These are phyloP conservation scores for Dionaea muscipula DNA, from an alignment of 179 eudicot species.

Conservation along the genomic window DNA sequence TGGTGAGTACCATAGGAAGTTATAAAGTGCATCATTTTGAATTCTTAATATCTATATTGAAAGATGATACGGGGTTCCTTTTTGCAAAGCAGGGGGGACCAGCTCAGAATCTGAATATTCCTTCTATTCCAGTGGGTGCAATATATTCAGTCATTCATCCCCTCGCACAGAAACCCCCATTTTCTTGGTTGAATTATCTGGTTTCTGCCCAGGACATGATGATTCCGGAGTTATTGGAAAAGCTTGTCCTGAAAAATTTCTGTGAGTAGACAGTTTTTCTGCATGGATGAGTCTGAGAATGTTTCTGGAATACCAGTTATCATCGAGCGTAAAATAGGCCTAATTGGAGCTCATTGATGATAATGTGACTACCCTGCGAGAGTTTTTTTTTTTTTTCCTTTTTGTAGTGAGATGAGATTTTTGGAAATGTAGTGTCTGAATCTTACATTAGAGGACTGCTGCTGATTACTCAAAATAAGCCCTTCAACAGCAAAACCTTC, in stretches of 20 bases:
- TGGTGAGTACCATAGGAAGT: slow-evolving; percentile 27
- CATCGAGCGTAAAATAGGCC: too few species aligned
- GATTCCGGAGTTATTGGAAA: slow-evolving; percentile 59
- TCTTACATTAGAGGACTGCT: too few species aligned
- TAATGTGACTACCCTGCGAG: too few species aligned
- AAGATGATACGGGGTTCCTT: background rate
- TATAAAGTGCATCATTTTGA: too few species aligned
- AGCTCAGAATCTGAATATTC: slow-evolving; percentile 65
- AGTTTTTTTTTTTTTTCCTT: too few species aligned
- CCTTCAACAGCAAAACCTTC: too few species aligned
- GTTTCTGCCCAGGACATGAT: slow-evolving; percentile 77
- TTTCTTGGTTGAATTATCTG: slow-evolving; percentile 57
- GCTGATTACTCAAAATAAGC: too few species aligned
- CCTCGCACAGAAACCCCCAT: slow-evolving; percentile 46
- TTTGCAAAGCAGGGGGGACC: slow-evolving; percentile 55
- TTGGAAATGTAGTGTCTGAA: too few species aligned
- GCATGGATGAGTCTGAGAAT: background rate
- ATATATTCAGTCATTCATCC: slow-evolving; percentile 55
- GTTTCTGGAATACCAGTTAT: too few species aligned
- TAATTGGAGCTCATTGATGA: too few species aligned
- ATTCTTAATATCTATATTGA: background rate
- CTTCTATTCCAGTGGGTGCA: slow-evolving; percentile 67
- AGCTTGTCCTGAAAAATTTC: slow-evolving; percentile 60
- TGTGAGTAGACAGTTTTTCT: slow-evolving; percentile 37
- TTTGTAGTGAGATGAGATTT: too few species aligned